Evolutionary conservation across 106 monocot genomes (phyloP).

Genomic region (Dactylorhiza incarnata): DNA sequence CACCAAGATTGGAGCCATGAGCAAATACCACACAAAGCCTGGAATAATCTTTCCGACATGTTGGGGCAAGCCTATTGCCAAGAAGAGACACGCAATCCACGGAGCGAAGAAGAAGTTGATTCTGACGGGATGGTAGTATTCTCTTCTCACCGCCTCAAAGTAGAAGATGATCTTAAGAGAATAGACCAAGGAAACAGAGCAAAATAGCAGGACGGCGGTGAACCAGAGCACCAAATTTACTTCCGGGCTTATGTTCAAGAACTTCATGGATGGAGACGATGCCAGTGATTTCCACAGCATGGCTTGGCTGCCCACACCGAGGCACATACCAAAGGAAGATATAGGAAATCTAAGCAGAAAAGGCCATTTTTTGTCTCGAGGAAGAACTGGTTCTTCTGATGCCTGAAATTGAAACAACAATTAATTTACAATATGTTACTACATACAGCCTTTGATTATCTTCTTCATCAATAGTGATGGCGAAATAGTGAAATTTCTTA

Average conservation of each 20-base stretch:
- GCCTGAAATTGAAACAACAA: slow-evolving; percentile 11
- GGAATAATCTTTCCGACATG: neutral
- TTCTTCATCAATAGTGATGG: too few relatives aligned
- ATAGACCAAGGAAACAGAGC: slow-evolving; percentile 8
- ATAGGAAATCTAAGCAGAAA: slow-evolving; percentile 58
- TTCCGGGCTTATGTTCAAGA: slow-evolving; percentile 10
- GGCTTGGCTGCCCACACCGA: slow-evolving; percentile 55
- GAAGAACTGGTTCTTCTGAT: slow-evolving; percentile 39
- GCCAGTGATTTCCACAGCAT: slow-evolving; percentile 42
- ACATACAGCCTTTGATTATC: too few relatives aligned
- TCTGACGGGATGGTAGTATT: slow-evolving; percentile 19
- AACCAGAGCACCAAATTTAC: slow-evolving; percentile 24
- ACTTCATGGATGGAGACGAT: slow-evolving; percentile 27
- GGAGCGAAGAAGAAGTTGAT: slow-evolving; percentile 26
- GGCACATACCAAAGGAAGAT: slow-evolving; percentile 48
- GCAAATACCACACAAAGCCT: slow-evolving; percentile 3
- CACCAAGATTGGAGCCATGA: slow-evolving; percentile 15
- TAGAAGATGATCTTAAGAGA: slow-evolving; percentile 16
- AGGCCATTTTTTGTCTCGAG: slow-evolving; percentile 49
- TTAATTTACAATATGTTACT: too few relatives aligned
- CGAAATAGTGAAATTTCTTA: slow-evolving; percentile 7
- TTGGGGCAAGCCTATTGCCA: slow-evolving; percentile 17
- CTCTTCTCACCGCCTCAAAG: slow-evolving; percentile 20
- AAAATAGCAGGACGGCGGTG: slow-evolving; percentile 5
- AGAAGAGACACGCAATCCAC: slow-evolving; percentile 23